A percentile compares a stretch with the other conserved stretches of the same genome.
Conservation (phyloP, 2,329 filamentous ascomycete genomes). For the Fusarium annulatum region DNA sequence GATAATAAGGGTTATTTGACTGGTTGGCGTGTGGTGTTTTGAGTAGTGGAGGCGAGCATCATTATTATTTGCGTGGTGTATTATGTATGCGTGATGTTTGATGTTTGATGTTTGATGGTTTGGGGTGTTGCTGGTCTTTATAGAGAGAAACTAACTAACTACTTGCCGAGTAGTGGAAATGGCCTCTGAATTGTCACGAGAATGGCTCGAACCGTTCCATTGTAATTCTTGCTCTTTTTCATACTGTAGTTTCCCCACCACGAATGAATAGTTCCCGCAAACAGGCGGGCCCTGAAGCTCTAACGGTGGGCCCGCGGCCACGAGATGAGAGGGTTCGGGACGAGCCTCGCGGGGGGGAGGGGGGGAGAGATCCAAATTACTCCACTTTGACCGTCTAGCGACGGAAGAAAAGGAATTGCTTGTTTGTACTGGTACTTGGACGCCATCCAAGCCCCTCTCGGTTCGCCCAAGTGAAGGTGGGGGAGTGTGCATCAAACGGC, state of each 20-base stretch:
- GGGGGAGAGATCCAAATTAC: constrained; percentile 5
- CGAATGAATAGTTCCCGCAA: constrained; percentile 22
- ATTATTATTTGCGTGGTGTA: background rate
- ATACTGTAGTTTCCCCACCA: constrained; percentile 29
- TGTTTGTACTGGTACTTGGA: constrained; percentile 25
- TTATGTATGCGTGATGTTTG: background rate
- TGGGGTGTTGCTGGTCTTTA: background rate
- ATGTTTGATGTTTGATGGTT: background rate
- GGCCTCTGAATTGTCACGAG: background rate
- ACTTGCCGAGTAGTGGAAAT: background rate
- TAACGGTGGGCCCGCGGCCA: constrained; percentile 2
- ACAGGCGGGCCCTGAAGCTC: constrained; percentile 8
- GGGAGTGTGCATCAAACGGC: constrained; percentile 29
- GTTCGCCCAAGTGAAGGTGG: constrained; percentile 21
- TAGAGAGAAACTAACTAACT: background rate
- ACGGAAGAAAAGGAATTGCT: background rate
- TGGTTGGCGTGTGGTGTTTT: background rate
- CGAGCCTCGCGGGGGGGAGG: constrained; percentile 28
- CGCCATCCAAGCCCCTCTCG: constrained; percentile 21
- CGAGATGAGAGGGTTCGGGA: constrained; percentile 32
- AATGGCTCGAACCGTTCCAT: background rate
- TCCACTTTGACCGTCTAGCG: constrained; percentile 1
- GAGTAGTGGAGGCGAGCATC: background rate
- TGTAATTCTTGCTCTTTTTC: background rate
- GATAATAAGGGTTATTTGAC: background rate